phyloP scores from a whole-genome alignment of 2,329 filamentous ascomycete genomes.

The Penicillium decumbens region DNA sequence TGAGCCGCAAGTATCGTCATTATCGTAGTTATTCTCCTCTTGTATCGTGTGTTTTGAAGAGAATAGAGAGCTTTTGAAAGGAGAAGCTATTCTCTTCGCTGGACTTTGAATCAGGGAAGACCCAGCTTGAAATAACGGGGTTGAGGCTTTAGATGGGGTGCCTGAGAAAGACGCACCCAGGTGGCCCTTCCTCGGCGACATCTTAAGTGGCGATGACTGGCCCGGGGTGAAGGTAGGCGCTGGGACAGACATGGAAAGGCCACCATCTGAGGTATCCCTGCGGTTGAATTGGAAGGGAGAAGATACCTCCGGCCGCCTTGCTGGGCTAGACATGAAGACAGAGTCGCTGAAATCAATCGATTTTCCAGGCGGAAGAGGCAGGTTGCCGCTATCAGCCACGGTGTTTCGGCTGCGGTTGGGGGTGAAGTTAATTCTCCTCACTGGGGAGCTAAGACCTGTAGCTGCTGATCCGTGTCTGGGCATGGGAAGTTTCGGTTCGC shows the following conservation, averaged over 20 bases:
- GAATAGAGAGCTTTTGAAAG: constrained; percentile 33
- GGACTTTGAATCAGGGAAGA: constrained; percentile 42
- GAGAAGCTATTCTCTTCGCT: constrained; percentile 41
- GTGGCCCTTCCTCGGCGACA: constrained; percentile 42
- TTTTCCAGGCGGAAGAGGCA: constrained; percentile 25
- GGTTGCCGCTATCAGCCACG: constrained; percentile 19
- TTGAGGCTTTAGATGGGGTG: constrained; percentile 30
- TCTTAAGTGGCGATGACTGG: constrained; percentile 39
- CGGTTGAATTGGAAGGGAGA: constrained; percentile 44
- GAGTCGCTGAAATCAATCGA: constrained; percentile 32
- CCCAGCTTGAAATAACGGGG: constrained; percentile 35
- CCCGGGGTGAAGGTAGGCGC: constrained; percentile 29
- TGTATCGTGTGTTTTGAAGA: constrained; percentile 5
- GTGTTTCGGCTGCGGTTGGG: constrained; percentile 16
- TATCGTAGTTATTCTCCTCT: not conserved
- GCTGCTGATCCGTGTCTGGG: constrained; percentile 23
- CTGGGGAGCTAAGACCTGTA: constrained; percentile 30
- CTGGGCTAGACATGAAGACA: constrained; percentile 42
- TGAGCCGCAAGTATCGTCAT: not conserved
- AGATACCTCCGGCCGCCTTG: constrained; percentile 42
- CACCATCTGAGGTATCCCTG: constrained; percentile 40
- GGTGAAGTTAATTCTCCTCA: constrained; percentile 38
- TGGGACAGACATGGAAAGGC: constrained; percentile 19
- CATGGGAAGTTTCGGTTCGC: constrained; percentile 26
- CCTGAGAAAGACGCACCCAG: constrained; percentile 36